Evolutionary conservation across 2,329 filamentous ascomycete genomes (phyloP).

Genomic region (Hypoxylon sp.): DNA sequence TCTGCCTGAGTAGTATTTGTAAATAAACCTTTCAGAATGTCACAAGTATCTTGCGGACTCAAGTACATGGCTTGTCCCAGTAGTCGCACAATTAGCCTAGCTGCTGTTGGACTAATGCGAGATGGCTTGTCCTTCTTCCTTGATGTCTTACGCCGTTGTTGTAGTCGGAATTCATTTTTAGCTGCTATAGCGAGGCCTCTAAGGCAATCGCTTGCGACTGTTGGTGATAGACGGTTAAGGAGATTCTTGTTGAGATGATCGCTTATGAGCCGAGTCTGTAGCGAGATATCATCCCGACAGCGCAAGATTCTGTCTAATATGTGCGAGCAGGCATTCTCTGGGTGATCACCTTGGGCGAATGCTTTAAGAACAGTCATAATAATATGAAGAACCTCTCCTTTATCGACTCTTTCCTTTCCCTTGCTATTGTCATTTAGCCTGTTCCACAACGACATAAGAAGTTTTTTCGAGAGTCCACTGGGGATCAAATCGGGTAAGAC

Average conservation of each 20-base stretch:
- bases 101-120: constrained; percentile 50
- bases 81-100: constrained; percentile 51
- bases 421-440: constrained; percentile 6
- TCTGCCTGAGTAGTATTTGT: constrained; percentile 47
- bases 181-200: constrained; percentile 42
- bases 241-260: constrained; percentile 42
- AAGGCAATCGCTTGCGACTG: constrained; percentile 42
- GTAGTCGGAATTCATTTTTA: constrained; percentile 42
- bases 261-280: constrained; percentile 47
- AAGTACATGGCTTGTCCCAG: constrained; percentile 45
- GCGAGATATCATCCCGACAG: constrained; percentile 44
- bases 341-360: constrained; percentile 44
- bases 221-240: constrained; percentile 42
- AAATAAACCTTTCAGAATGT: constrained; percentile 45
- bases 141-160: background rate
- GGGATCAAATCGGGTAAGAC: constrained; percentile 17
- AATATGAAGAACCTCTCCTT: constrained; percentile 6
- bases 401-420: no score
- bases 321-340: constrained; percentile 43
- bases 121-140: background rate
- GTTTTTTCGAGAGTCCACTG: background rate
- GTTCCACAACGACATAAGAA: constrained; percentile 23
- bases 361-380: constrained; percentile 22
- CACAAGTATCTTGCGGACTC: constrained; percentile 37
- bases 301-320: constrained; percentile 46